Evolutionary conservation across 1,139 yeast species (phyloP), one percentile per base, ranked within the genome.

Genomic region (Taphrina sp.): DNA sequence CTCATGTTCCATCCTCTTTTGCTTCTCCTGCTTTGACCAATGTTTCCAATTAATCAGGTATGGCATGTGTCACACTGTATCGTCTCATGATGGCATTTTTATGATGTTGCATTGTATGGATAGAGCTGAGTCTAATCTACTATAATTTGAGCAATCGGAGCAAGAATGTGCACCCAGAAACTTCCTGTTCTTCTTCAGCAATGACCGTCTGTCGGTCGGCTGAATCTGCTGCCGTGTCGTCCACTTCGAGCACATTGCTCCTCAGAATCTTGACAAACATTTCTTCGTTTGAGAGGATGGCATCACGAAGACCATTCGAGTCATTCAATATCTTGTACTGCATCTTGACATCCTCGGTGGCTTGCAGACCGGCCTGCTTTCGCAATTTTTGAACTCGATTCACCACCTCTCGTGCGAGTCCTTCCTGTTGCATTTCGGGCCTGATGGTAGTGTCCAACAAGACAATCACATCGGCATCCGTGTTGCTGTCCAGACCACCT

Each of bases 311-410:
- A 52, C 79, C 79, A 64, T 85, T 78, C 59, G 58, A 70, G 66
- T 90, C 96, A 64, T 81, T 79, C 60, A 76, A 68, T 62, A 90
- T 70, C 61, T 80, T 74, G 72, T 87, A 87, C 72, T 90, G 89
- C 61, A 94, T 95, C 63, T 80, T 74, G 53, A 94, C 94, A 65
- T 94, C 98, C 68, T 94, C 98, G 42, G 97, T 90, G 60, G 95
- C 90, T 67, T 85, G 87, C 67, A 94, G 77, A 38, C 96, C 96
- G 61, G 88, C 90, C 78, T 90, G 89, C 83, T 94, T 94, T 74
- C 99, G 86, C 70, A 90, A 81, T 72, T 96, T 85, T 77, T 94
- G 99, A 64, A 94, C 89, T 74, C 98, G 89, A 79, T 94, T 94
- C 67, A 92, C 80, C 68, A 94, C 78, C 72, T 94, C 98, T 75